These are phyloP conservation scores for Sicyos edulis DNA, from an alignment of 306 rosid genomes.

Conservation along the genomic window DNA sequence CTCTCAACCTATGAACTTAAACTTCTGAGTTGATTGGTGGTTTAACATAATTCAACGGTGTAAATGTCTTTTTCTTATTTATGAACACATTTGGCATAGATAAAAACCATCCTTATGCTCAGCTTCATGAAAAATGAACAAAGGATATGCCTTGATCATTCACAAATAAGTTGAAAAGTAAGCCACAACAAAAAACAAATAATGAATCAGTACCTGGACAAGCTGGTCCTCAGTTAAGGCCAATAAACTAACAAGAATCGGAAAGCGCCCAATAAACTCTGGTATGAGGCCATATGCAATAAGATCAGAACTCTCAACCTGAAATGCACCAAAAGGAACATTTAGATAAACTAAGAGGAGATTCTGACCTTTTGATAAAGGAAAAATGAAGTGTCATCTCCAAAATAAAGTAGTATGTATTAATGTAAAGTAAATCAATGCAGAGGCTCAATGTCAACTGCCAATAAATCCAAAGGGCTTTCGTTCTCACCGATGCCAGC, in stretches of 20 bases:
- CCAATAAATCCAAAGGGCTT: constrained; percentile 19
- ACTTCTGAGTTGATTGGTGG: too few species aligned
- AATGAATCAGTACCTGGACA: constrained; percentile 49
- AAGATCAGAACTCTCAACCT: constrained; percentile 97
- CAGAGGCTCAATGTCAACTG: constrained; percentile 13
- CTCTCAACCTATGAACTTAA: too few species aligned
- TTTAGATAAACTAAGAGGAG: neutral
- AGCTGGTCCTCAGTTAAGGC: constrained; percentile 95
- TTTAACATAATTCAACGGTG: too few species aligned
- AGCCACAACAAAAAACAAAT: too few species aligned
- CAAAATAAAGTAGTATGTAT: constrained; percentile 1
- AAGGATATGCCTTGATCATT: too few species aligned
- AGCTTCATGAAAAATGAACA: too few species aligned
- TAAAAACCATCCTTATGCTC: too few species aligned
- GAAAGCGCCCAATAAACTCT: constrained; percentile 93
- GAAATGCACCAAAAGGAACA: constrained; percentile 29
- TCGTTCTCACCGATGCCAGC: constrained; percentile 66
- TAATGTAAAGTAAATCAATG: neutral
- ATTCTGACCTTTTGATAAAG: neutral
- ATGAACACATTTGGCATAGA: too few species aligned
- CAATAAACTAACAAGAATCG: constrained; percentile 77
- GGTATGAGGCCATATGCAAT: constrained; percentile 95
- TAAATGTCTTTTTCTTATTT: too few species aligned
- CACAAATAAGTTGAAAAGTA: too few species aligned
- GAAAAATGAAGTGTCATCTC: neutral